Base-by-base conservation (phyloP, 805 yeast species). In the Tetrapisispora namnaoensis region DNA sequence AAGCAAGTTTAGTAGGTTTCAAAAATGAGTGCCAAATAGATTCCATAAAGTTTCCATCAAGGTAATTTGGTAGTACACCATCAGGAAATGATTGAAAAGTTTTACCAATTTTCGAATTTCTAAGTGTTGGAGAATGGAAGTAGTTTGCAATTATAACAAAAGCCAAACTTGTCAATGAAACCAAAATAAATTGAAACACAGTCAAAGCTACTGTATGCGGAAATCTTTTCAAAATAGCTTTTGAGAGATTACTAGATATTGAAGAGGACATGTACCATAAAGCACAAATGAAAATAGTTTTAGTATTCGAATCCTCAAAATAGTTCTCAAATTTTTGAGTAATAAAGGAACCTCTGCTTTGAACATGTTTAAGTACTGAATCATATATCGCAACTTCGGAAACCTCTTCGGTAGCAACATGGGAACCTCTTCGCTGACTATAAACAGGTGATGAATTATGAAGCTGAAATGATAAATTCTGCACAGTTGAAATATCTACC, bases 201-300 rank as follows among this genome's bases (percentile, higher is more conserved):
- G 97, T 88, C 49, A 93, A 75, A 0, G 95, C 83, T n/a, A 89
- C 80, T 1, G 99, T 96, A 63, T 80, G 86, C 42, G 76, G 76
- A 66, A 83, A 89, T 44, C 71, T 70, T 53, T 72, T 77, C 51
- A 91, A 70, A 44, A 91, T 87, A 43, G 81, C 70, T 64, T 91
- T 91, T 35, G 95, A 81, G 35, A 91, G 73, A 60, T 87, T 88
- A 55, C 83, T 83, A 2, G 95, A 84, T 9, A 90, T 66, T 10
- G 95, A 90, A 32, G 95, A 83, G 10, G 82, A 71, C 30, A 79
- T 60, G 68, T 91, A 91, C 98, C 98, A 91, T 36, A 75, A 58
- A 9, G 76, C 61, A 65, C 98, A 91, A 34, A 86, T 66, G 2
- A 58, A 42, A 2, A 76, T 70, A n/a, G 79, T 68, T 41, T 73